These are phyloP conservation scores for Xylaria sp. DNA, from an alignment of 2,329 filamentous ascomycete species.

Conservation along the genomic window DNA sequence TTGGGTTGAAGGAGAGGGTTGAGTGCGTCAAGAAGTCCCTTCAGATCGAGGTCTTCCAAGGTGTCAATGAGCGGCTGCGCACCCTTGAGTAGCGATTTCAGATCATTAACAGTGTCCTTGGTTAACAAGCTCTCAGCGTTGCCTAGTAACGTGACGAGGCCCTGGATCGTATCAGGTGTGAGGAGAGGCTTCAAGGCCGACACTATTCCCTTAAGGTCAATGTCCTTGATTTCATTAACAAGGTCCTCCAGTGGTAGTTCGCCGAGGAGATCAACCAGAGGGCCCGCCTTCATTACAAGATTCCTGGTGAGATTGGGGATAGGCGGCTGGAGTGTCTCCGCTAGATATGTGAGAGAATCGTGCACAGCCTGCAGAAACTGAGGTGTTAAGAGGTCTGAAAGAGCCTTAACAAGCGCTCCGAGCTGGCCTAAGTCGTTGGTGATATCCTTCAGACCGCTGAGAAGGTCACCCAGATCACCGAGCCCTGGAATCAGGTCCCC, in stretches of 20 bases:
- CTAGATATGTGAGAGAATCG: constrained; percentile 55
- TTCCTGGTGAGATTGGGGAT: constrained; percentile 45
- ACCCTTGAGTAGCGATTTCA: constrained; percentile 31
- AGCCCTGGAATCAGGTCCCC: constrained; percentile 41
- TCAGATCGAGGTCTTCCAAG: constrained; percentile 39
- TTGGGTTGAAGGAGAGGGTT: constrained; percentile 50
- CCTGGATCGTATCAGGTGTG: constrained; percentile 31
- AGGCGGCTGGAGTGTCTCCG: constrained; percentile 52
- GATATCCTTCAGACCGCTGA: constrained; percentile 42
- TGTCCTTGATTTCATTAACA: constrained; percentile 48
- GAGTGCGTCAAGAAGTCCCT: constrained; percentile 49
- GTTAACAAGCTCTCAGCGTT: constrained; percentile 35
- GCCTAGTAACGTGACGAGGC: constrained; percentile 32
- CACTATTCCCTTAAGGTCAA: constrained; percentile 51
- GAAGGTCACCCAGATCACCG: constrained; percentile 43
- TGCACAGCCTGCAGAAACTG: constrained; percentile 55
- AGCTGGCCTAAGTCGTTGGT: constrained; percentile 45
- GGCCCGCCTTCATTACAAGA: constrained; percentile 44
- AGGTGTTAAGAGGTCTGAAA: constrained; percentile 48
- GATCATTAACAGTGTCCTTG: constrained; percentile 33
- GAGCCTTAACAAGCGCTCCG: constrained; percentile 45
- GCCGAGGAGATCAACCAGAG: constrained; percentile 46
- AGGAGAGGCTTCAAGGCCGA: constrained; percentile 50
- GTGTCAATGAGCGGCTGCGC: constrained; percentile 31
- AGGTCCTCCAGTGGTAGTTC: constrained; percentile 49